These are phyloP conservation scores for Botryotinia globosa DNA, from an alignment of 2,329 filamentous ascomycete genomes.

Conservation along the genomic window DNA sequence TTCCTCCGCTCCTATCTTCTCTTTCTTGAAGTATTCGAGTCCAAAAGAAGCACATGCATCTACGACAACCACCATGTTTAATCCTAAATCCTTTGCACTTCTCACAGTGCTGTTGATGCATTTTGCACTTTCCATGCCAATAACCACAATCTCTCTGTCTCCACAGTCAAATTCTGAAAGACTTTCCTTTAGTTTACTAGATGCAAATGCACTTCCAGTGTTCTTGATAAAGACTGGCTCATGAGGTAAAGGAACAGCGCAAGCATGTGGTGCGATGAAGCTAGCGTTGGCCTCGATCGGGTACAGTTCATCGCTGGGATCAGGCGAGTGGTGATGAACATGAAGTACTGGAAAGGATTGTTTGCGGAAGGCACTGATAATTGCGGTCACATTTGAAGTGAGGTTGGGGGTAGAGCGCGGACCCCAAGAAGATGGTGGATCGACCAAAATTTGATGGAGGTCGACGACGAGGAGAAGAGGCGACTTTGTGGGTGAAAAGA, in stretches of 20 bases:
- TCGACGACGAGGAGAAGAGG: constrained; percentile 31
- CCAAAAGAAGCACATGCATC: constrained; percentile 31
- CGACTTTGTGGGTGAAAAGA: neutral
- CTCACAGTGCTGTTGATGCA: constrained; percentile 31
- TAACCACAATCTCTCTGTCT: constrained; percentile 26
- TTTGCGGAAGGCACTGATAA: constrained; percentile 28
- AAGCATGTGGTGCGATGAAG: constrained; percentile 25
- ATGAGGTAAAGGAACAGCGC: constrained; percentile 20
- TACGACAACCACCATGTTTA: constrained; percentile 28
- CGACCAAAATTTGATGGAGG: constrained; percentile 29
- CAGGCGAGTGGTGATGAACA: constrained; percentile 27
- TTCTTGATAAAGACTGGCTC: constrained; percentile 28
- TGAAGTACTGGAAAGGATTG: constrained; percentile 27
- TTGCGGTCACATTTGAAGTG: constrained; percentile 21
- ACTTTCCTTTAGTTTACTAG: constrained; percentile 9
- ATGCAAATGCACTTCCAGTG: constrained; percentile 29
- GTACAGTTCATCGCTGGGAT: constrained; percentile 22
- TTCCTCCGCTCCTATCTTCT: constrained; percentile 1
- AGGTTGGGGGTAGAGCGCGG: constrained; percentile 31
- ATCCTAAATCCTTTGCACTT: constrained; percentile 29
- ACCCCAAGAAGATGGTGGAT: constrained; percentile 24
- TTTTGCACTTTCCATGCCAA: constrained; percentile 31
- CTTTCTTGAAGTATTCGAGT: neutral
- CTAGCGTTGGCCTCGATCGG: constrained; percentile 20
- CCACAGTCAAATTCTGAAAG: constrained; percentile 5